Percentiles rank a stretch among this genome's conserved stretches.
Evolutionary conservation across 2,329 filamentous ascomycete genomes (phyloP).

Genomic region (Fonsecaea pugnacius): DNA sequence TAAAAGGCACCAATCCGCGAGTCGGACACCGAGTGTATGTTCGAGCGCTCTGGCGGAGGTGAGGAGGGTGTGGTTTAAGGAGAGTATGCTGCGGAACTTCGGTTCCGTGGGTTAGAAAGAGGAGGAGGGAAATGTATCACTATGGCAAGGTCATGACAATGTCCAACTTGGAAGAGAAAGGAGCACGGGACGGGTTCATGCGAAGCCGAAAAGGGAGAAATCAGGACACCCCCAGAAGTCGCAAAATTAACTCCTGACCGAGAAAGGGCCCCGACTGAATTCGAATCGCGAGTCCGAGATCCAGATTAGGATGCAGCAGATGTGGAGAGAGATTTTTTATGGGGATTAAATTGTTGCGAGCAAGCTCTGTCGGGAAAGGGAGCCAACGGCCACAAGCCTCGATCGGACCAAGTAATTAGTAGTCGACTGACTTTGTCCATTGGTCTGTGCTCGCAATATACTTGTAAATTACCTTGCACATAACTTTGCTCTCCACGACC

Average conservation of each 20-base stretch:
- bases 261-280: conserved; percentile 11
- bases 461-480: not conserved
- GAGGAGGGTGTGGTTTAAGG: not conserved
- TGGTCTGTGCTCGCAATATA: conserved; percentile 15
- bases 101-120: not conserved
- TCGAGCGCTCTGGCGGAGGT: not conserved
- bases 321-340: conserved; percentile 19
- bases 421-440: not conserved
- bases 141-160: conserved; percentile 29
- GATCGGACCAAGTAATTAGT: not conserved
- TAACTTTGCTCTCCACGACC: not conserved
- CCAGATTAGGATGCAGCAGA: conserved; percentile 4
- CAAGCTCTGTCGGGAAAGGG: not conserved
- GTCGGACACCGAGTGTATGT: conserved; percentile 1
- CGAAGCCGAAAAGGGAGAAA: conserved; percentile 5
- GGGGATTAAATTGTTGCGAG: conserved; percentile 6
- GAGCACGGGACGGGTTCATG: not conserved
- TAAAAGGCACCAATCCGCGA: conserved; percentile 2
- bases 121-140: not conserved
- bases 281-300: conserved; percentile 15
- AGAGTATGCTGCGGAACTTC: not conserved
- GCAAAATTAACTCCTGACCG: conserved; percentile 16
- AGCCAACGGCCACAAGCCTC: not conserved
- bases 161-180: conserved; percentile 4
- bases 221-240: conserved; percentile 3